Evolutionary conservation across 495 filamentous ascomycete genomes (phyloP).

Genomic region (Hypoxylon trugodes): DNA sequence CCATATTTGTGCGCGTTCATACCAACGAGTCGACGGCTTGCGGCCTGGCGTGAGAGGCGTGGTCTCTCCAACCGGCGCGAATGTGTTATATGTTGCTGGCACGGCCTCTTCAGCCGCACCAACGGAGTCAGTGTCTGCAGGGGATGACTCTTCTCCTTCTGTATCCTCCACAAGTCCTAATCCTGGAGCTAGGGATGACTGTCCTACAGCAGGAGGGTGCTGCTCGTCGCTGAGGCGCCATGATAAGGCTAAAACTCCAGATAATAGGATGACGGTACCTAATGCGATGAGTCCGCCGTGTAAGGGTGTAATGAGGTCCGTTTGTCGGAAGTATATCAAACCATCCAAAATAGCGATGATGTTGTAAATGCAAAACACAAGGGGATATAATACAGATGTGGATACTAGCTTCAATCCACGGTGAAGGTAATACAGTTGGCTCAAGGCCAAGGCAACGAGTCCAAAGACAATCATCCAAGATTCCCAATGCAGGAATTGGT

Average conservation of each 20-base stretch:
- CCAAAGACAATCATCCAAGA: slow-evolving; percentile 93
- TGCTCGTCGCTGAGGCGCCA: slow-evolving; percentile 88
- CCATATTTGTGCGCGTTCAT: slow-evolving; percentile 72
- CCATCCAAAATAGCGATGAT: slow-evolving; percentile 98
- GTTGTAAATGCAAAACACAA: slow-evolving; percentile 99
- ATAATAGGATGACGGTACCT: slow-evolving; percentile 84
- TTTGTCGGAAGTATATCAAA: slow-evolving; percentile 94
- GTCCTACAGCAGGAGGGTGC: slow-evolving; percentile 64
- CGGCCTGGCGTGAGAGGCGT: slow-evolving; percentile 43
- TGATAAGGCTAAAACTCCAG: slow-evolving; percentile 88
- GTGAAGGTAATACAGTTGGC: slow-evolving; percentile 95
- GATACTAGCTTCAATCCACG: slow-evolving; percentile 92
- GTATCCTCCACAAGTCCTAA: slow-evolving; percentile 73
- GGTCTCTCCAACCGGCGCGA: slow-evolving; percentile 49
- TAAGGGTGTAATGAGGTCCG: slow-evolving; percentile 74
- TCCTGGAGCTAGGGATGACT: slow-evolving; percentile 72
- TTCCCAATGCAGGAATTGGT: slow-evolving; percentile 97
- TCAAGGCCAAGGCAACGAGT: slow-evolving; percentile 82
- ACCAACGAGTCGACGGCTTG: slow-evolving; percentile 51
- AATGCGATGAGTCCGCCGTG: slow-evolving; percentile 86
- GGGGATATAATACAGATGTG: slow-evolving; percentile 94
- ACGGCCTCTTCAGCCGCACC: slow-evolving; percentile 47
- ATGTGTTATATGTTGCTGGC: slow-evolving; percentile 56
- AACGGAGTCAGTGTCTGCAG: slow-evolving; percentile 53
- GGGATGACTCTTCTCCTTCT: slow-evolving; percentile 63